Evolutionary conservation across 108 stramenopile genomes (phyloP).

Genomic region (Craspedostauros australis): DNA sequence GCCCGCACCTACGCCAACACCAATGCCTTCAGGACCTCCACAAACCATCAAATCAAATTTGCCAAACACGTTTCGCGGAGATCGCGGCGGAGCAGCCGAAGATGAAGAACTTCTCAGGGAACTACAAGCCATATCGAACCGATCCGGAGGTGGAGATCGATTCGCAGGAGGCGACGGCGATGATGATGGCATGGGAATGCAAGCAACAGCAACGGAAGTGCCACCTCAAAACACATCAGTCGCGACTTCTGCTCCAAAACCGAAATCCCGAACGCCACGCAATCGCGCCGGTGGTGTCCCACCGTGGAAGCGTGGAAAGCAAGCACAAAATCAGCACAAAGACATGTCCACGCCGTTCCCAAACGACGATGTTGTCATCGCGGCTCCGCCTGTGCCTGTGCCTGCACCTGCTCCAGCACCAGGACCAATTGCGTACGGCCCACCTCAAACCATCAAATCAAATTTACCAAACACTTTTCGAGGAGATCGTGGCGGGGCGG

Average conservation of each 20-base stretch:
- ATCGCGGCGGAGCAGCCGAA: constrained; percentile 45
- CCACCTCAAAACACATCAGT: constrained; percentile 2
- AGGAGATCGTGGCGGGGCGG: constrained; percentile 62
- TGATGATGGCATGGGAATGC: not conserved
- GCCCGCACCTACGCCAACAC: not conserved
- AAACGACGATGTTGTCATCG: constrained; percentile 4
- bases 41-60: not conserved
- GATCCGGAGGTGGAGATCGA: constrained; percentile 24
- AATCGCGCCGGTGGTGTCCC: too few species aligned
- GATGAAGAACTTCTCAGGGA: constrained; percentile 44
- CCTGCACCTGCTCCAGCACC: constrained; percentile 1
- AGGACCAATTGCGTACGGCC: constrained; percentile 4
- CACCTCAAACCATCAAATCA: too few species aligned
- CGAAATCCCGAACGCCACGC: too few species aligned
- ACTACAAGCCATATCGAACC: constrained; percentile 45
- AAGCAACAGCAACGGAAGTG: constrained; percentile 16
- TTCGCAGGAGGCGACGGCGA: constrained; percentile 14
- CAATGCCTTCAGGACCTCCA: not conserved
- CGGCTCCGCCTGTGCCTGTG: not conserved
- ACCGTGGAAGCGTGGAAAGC: constrained; percentile 20
- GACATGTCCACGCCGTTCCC: not conserved
- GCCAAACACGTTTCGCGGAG: constrained; percentile 32
- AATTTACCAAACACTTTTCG: too few species aligned
- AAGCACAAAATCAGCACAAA: constrained; percentile 1
- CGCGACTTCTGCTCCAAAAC: too few species aligned